phyloP scores from a whole-genome alignment of 2,329 filamentous ascomycete genomes.

The Xylaria sp. region DNA sequence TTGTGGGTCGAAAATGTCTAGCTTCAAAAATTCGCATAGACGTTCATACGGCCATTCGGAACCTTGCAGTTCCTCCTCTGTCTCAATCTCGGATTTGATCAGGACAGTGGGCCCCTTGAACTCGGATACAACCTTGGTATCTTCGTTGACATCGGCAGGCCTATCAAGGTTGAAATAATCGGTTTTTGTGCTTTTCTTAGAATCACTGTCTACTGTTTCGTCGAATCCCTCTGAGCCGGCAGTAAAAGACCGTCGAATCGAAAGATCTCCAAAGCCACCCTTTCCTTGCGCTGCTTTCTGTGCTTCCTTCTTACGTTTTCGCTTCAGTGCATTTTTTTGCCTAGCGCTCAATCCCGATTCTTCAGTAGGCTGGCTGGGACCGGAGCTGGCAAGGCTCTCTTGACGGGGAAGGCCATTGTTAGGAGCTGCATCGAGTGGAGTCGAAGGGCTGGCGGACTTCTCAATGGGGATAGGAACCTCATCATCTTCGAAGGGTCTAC shows the following conservation, averaged over 20 bases:
- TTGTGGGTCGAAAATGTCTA: conserved; percentile 90
- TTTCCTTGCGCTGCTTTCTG: conserved; percentile 88
- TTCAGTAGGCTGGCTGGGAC: conserved; percentile 60
- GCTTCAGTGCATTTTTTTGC: conserved; percentile 92
- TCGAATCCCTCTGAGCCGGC: conserved; percentile 71
- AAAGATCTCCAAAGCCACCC: conserved; percentile 87
- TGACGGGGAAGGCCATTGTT: conserved; percentile 50
- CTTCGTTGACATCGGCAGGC: conserved; percentile 81
- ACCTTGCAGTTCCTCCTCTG: conserved; percentile 79
- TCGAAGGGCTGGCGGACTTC: conserved; percentile 57
- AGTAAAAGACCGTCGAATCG: conserved; percentile 70
- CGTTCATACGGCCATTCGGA: conserved; percentile 94
- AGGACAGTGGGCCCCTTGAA: conserved; percentile 87
- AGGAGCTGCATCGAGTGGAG: conserved; percentile 55
- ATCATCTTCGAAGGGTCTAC: conserved; percentile 86
- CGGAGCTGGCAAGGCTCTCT: conserved; percentile 50
- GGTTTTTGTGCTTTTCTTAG: conserved; percentile 70
- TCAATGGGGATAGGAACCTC: conserved; percentile 75
- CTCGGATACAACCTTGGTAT: conserved; percentile 91
- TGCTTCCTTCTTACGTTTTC: conserved; percentile 90
- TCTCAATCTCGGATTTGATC: conserved; percentile 87
- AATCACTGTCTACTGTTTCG: conserved; percentile 65
- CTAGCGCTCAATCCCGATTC: conserved; percentile 85
- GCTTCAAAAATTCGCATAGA: conserved; percentile 90
- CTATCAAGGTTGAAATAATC: conserved; percentile 95